Evolutionary conservation across 2,329 filamentous ascomycete genomes (phyloP).

Genomic region (Hymenoscyphus linearis): DNA sequence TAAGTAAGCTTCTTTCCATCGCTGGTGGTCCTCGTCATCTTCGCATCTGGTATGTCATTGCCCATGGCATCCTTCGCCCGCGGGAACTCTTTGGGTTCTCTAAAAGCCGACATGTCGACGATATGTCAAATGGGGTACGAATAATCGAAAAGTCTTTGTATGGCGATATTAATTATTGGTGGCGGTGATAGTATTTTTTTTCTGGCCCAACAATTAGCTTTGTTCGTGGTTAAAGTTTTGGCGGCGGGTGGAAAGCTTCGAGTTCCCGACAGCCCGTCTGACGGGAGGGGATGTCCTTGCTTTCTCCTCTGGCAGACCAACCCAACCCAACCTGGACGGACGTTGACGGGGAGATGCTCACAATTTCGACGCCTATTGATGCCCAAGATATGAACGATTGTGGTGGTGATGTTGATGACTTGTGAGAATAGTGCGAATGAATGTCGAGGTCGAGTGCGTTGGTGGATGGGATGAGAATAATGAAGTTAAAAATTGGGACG

Average conservation of each 20-base stretch:
- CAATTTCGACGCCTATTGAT: not conserved
- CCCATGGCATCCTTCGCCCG: not conserved
- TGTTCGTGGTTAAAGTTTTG: not conserved
- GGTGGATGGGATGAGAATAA: not conserved
- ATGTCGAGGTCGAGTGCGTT: too few relatives aligned
- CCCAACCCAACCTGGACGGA: not conserved
- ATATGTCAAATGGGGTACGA: not conserved
- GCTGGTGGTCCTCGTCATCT: conserved; percentile 32
- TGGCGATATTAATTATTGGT: not conserved
- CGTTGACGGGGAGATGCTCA: not conserved
- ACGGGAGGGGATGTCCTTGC: not conserved
- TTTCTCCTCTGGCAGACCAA: not conserved
- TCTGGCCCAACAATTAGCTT: not conserved
- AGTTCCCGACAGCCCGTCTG: not conserved
- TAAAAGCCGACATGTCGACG: not conserved
- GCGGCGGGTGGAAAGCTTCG: not conserved
- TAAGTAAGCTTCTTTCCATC: conserved; percentile 77
- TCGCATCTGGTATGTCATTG: not conserved
- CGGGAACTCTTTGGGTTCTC: not conserved
- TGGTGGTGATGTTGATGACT: not conserved
- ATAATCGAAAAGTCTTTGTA: not conserved
- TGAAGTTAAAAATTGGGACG: not conserved
- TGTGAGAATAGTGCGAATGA: not conserved
- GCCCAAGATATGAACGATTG: not conserved
- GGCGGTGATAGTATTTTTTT: not conserved